These are phyloP conservation scores for Paralagenidium karlingii DNA, from an alignment of 352 stramenopile genomes.

Conservation along the genomic window DNA sequence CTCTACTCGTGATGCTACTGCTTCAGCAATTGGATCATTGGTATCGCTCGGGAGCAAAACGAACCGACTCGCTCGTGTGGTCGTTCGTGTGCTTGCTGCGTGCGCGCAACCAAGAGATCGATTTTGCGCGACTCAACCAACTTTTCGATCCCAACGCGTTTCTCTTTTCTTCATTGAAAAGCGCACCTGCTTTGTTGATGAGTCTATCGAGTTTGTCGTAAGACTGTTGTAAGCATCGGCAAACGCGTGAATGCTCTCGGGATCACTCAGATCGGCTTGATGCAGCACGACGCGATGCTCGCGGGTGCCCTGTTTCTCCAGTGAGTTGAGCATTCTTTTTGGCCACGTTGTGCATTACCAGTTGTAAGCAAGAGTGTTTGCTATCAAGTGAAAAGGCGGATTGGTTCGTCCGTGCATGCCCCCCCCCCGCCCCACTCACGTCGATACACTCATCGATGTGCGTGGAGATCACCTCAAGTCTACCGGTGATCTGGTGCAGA, in stretches of 20 bases:
- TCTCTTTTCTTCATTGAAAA: constrained; percentile 21
- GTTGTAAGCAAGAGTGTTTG: no score
- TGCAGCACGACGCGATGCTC: constrained; percentile 20
- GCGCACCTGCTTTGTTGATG: constrained; percentile 35
- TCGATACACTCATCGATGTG: constrained; percentile 33
- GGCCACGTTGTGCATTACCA: constrained; percentile 15
- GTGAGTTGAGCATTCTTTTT: constrained; percentile 12
- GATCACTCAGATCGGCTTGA: constrained; percentile 25
- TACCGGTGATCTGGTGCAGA: constrained; percentile 23
- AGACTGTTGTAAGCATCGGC: constrained; percentile 8
- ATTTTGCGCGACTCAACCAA: constrained; percentile 78
- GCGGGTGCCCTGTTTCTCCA: constrained; percentile 12
- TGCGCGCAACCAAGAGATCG: constrained; percentile 77
- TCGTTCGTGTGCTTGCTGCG: constrained; percentile 35
- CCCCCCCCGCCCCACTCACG: no score
- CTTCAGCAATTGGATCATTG: constrained; percentile 6
- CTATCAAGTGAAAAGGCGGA: no score
- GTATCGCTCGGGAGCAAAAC: no score
- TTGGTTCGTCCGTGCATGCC: no score
- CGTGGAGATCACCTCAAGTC: constrained; percentile 34
- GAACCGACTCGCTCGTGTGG: constrained; percentile 7
- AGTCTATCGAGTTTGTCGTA: constrained; percentile 17
- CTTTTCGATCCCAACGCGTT: constrained; percentile 19
- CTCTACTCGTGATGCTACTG: constrained; percentile 14
- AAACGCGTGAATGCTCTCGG: constrained; percentile 24